These are phyloP conservation scores for Ceratobasidium sp. DNA, from an alignment of 1,284 basidiomycete genomes.

Conservation along the genomic window DNA sequence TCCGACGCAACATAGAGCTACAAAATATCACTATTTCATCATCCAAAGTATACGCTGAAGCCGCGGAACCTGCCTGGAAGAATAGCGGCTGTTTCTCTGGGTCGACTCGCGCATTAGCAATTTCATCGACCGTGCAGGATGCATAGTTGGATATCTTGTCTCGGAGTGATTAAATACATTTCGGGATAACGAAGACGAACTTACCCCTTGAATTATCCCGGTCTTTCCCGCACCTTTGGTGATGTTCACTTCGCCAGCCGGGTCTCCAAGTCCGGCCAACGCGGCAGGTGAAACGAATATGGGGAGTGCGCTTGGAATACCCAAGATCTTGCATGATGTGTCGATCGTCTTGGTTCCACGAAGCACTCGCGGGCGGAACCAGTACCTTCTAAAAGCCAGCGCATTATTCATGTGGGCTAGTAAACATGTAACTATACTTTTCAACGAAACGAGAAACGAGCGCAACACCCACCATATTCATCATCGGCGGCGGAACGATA, in stretches of 20 bases:
- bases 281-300: slow-evolving; percentile 58
- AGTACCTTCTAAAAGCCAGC: slow-evolving; percentile 52
- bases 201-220: slow-evolving; percentile 54
- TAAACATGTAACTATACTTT: slow-evolving; percentile 17
- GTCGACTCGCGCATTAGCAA: slow-evolving; percentile 52
- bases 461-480: slow-evolving; percentile 48
- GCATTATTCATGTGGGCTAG: slow-evolving; percentile 51
- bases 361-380: slow-evolving; percentile 53
- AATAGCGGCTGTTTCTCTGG: slow-evolving; percentile 52
- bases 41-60: neutral
- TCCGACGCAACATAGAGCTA: slow-evolving; percentile 63
- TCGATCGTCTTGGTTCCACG: slow-evolving; percentile 46
- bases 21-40: slow-evolving; percentile 34
- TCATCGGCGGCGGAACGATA: slow-evolving; percentile 53
- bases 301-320: slow-evolving; percentile 50
- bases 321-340: slow-evolving; percentile 49
- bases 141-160: slow-evolving; percentile 49
- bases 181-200: slow-evolving; percentile 16
- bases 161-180: neutral
- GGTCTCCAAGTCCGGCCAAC: slow-evolving; percentile 56
- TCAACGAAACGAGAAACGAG: neutral
- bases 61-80: slow-evolving; percentile 49
- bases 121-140: slow-evolving; percentile 57
- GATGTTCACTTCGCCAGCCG: slow-evolving; percentile 56
- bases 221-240: slow-evolving; percentile 53